Base-by-base conservation (phyloP, 257 asterid genomes). In the Paulownia fortunei region DNA sequence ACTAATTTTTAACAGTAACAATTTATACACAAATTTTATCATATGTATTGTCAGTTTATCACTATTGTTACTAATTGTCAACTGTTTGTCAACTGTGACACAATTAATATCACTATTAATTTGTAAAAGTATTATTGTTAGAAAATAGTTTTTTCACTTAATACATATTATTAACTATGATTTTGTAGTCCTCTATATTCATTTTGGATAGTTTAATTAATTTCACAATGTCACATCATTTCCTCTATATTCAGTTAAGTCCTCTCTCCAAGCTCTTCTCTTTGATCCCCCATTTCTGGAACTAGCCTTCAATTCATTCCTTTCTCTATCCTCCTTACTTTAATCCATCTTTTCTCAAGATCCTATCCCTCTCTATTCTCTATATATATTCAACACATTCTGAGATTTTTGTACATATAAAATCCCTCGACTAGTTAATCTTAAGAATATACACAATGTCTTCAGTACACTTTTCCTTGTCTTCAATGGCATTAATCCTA, bases 211-310 rank as follows among this genome's bases (percentile, higher is more conserved):
- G 0, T 44, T 67, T 41, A 67, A 18, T 24, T 46, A 23, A 12
- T 76, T n/a, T n/a, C n/a, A n/a, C n/a, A n/a, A n/a, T n/a, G n/a
- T n/a, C n/a, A n/a, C n/a, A n/a, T n/a, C n/a, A n/a, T 76, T 64
- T 52, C 64, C 80, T 76, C 73, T 52, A 32, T 11, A 42, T 49
- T 49, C 52, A 32, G n/a, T 62, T 12, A 11, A 47, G 19, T 62
- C 47, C 18, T 65, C 72, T 62, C 63, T 61, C 2, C 21, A 46
- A 47, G 30, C 61, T 74, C 79, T 46, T 63, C 64, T 62, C 6
- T 37, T n/a, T n/a, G n/a, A 72, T 73, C 77, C 77, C 58, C 27
- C 11, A 37, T 39, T 49, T 26, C 49, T 49, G 65, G 39, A 63
- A 24, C 62, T n/a, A 65, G 55, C 27, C 64, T 64, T 52, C 51